Evolutionary conservation across 139 green algal genomes (phyloP), one percentile per base, ranked within the genome.

Genomic region (Micractinium conductrix): DNA sequence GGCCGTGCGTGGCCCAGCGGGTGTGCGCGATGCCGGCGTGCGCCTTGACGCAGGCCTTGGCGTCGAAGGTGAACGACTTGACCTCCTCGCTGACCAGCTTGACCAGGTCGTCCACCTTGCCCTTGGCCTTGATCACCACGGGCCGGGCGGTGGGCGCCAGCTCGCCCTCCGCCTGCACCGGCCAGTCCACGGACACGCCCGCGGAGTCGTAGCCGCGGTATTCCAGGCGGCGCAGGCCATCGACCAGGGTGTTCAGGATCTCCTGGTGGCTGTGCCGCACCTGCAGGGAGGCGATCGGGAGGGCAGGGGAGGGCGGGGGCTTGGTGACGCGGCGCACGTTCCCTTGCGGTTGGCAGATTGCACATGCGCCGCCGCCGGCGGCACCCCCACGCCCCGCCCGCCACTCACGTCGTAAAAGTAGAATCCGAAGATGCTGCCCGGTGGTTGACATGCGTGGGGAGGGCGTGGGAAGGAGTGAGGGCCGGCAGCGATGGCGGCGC

Each of bases 201-300:
- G 96, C 91, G 19, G 95, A 98, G 86, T 99, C 97, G 65, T 99
- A 99, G 45, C 97, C 97, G 43, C 97, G 91, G 87, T 99, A 99
- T 83, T 99, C 97, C 14, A 99, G 91, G 30, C 97, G 88, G 74
- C 92, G 90, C 37, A 99, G 90, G 1, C 97, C 97, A 0, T 91
- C 95, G 78, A 99, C 94, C 74, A 98, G 88, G 37, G 91, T 88
- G n/a, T 98, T 91, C 16, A 99, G 81, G 45, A 99, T 96, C 16
- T 89, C 87, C 38, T 91, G 80, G 28, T 96, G 84, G 70, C 94
- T 88, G 45, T 85, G 83, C 17, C 85, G 75, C 19, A 96, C 85
- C 53, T 91, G 91, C 69, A 35, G 62, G 37, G 21, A 37, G 40
- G 35, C 0, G 69, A 73, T 44, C 24, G 50, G 55, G 38, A 2